Base-by-base conservation (phyloP, 192 early-diverging fungal species). In the Umbelopsis ramanniana region DNA sequence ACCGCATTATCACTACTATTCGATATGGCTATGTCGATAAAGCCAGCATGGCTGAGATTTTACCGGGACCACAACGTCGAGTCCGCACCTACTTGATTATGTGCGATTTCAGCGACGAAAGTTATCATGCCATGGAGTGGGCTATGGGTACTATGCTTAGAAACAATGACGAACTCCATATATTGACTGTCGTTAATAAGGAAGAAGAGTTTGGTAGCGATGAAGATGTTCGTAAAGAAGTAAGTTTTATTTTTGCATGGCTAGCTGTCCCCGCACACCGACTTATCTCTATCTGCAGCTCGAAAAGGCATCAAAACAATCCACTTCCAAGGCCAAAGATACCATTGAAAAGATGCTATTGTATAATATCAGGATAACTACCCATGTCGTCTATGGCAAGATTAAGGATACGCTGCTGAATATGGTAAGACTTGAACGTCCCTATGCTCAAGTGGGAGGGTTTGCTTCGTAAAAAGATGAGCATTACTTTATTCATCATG, bases 121-220 rank as follows among this genome's bases (percentile, higher is more conserved):
- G 83, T 70, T 76, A 78, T 74, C 79, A 83, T 77, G 85, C 85
- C 4, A 79, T 81, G 35, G 73, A 83, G 21, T 87, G 81, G 81
- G 78, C 83, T 1, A 76, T 84, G 63, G 80, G 79, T 6, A 84
- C 85, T 0, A 69, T 87, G 15, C 78, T 87, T 12, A 76, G 85
- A 19, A 87, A 74, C 45, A 83, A 83, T 14, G 85, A 87, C 46
- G 81, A 79, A 43, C 23, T 87, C 43, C 83, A 87, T 60, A 71
- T 87, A 2, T 79, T 77, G 7, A 82, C 79, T 23, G 80, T 87
- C 21, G 72, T 87, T 1, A 73, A 74, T 43, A 80, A 74, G 10
- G 83, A 87, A 23, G 72, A 81, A 38, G 72, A 69, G 11, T 43
- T 72, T 0, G 10, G 26, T 26, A 37, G 29, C 17, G 6, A 7